These are phyloP conservation scores for Phytopythium montanum DNA, from an alignment of 352 stramenopile genomes.

Conservation along the genomic window DNA sequence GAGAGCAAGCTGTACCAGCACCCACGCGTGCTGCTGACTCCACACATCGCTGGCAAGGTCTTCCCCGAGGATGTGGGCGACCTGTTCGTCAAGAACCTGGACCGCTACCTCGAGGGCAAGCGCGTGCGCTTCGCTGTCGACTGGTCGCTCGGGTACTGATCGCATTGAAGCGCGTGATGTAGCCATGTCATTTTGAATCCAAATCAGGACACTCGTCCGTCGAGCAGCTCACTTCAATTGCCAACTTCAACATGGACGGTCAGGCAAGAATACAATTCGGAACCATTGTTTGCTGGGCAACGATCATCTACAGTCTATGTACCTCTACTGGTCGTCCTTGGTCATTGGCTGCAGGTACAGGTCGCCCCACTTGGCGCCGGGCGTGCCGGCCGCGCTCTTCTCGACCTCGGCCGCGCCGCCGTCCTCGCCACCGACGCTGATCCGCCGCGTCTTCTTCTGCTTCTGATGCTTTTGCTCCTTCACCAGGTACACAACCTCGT, in stretches of 20 bases:
- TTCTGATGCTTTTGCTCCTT: slow-evolving; percentile 9
- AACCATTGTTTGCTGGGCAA: not conserved
- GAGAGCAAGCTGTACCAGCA: slow-evolving; percentile 62
- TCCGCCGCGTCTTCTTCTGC: slow-evolving; percentile 3
- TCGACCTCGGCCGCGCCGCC: not conserved
- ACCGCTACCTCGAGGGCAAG: slow-evolving; percentile 28
- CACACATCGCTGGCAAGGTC: slow-evolving; percentile 76
- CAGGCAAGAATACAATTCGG: not conserved
- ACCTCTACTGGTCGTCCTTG: slow-evolving; percentile 9
- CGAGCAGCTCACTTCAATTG: not conserved
- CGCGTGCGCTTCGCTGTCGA: slow-evolving; percentile 39
- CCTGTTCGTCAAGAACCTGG: slow-evolving; percentile 63
- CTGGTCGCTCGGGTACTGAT: slow-evolving; percentile 50
- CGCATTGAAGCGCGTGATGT: not conserved
- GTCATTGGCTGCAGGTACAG: slow-evolving; percentile 28
- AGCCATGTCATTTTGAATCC: not conserved
- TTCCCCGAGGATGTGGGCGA: slow-evolving; percentile 71
- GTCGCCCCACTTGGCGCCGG: slow-evolving; percentile 27
- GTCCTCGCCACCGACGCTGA: not conserved
- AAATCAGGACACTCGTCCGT: not conserved
- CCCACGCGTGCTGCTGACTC: slow-evolving; percentile 67
- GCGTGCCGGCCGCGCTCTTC: not conserved
- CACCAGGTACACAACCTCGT: slow-evolving; percentile 25
- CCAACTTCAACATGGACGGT: slow-evolving; percentile 1
- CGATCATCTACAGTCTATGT: not conserved